Base-by-base conservation (phyloP, 345 rosid genomes). In the Hypericum androsaemum region DNA sequence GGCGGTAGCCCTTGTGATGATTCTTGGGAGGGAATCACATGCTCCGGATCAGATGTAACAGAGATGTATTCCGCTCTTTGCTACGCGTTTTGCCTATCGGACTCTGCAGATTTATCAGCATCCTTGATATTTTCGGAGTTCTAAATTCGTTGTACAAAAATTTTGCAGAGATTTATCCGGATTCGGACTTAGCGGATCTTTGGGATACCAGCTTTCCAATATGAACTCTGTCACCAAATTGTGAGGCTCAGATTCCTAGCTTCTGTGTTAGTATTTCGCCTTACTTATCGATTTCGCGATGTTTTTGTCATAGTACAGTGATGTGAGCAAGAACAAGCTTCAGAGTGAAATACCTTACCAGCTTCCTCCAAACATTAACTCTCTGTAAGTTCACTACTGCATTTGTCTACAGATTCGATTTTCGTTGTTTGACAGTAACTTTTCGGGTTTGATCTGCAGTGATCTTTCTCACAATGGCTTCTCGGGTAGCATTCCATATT, bases 1-100 rank as follows among this genome's bases (percentile, higher is more conserved):
- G 96, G 95, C 7, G 97, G 98, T 1, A 94, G 88, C 68, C 96
- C 96, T 59, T 88, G 98, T 63, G 89, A 79, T 4, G 83, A 81
- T 32, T 71, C 82, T 37, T 92, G 98, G 95, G 71, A 81, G 66
- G 98, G 97, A 61, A 77, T 92, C 61, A 68, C 65, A 55, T 92
- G 98, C 83, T 75, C 83, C 6, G 90, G 83, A 52, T 81, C 90
- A 5, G 68, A 84, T 44, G 82, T 92, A 52, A 83, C 86, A 49
- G 75, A 85, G 80, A 78, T 92, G 98, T 83, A 59, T 32, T 61
- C 41, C 8, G 6, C 52, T 47, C 43, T 22, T 22, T 22, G 32
- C 32, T 22, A 22, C 4, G 32, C 1, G 1, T 22, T 22, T 22
- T 22, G 32, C 32, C 1, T 4, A 22, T 39, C 7, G 35, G n/a